These are phyloP conservation scores for Colletotrichum nymphaeae DNA, from an alignment of 2,329 filamentous ascomycete species.

Conservation along the genomic window DNA sequence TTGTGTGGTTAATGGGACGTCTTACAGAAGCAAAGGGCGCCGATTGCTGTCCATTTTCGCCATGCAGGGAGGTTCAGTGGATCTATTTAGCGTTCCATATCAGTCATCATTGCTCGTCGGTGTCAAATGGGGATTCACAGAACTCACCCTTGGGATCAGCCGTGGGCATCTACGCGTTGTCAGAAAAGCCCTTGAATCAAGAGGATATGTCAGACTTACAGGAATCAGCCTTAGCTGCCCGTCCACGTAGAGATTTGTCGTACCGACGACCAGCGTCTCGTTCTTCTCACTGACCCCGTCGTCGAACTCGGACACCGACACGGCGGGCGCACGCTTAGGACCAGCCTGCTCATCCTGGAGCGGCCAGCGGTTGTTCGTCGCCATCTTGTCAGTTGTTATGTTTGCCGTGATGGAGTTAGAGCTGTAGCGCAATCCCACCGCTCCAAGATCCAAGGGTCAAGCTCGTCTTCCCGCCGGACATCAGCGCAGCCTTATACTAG, in stretches of 20 bases:
- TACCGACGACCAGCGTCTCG: constrained; percentile 38
- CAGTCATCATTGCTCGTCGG: background rate
- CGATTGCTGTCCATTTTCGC: constrained; percentile 45
- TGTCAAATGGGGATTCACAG: background rate
- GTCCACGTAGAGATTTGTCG: constrained; percentile 37
- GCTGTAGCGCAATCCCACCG: constrained; percentile 1
- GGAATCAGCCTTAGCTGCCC: constrained; percentile 39
- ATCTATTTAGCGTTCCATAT: constrained; percentile 35
- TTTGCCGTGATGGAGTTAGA: constrained; percentile 1
- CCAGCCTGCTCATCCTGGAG: constrained; percentile 28
- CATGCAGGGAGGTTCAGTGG: constrained; percentile 44
- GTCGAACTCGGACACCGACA: constrained; percentile 11
- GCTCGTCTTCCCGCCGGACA: background rate
- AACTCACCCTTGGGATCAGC: constrained; percentile 44
- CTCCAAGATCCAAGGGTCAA: background rate
- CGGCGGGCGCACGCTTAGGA: constrained; percentile 5
- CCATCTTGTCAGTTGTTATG: constrained; percentile 7
- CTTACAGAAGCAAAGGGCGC: constrained; percentile 44
- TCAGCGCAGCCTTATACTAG: constrained; percentile 23
- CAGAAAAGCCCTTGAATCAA: background rate
- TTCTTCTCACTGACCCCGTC: background rate
- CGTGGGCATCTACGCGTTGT: constrained; percentile 38
- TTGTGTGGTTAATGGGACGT: background rate
- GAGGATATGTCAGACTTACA: constrained; percentile 21
- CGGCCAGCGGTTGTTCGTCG: constrained; percentile 25